Evolutionary conservation across 2,329 filamentous ascomycete species (phyloP).

Genomic region (Xylariales sp.): DNA sequence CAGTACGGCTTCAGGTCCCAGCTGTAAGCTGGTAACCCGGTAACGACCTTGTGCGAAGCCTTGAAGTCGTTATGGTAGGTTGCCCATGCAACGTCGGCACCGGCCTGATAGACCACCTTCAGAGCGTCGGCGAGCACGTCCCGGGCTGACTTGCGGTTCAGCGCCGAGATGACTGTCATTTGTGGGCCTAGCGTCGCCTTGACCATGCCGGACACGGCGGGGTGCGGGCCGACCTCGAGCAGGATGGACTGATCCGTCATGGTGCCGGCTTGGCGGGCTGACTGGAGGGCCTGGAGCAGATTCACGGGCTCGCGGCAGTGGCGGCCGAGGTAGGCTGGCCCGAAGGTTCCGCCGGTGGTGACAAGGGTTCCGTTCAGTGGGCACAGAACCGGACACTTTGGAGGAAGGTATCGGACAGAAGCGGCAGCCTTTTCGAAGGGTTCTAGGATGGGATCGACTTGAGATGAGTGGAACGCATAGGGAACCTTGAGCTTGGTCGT

Average conservation of each 20-base stretch:
- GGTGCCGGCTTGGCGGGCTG: conserved; percentile 7
- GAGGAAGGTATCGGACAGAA: background rate
- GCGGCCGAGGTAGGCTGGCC: conserved; percentile 12
- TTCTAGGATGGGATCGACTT: conserved; percentile 6
- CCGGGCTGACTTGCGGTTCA: too few species aligned
- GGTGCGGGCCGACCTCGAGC: conserved; percentile 15
- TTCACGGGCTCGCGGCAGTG: conserved; percentile 17
- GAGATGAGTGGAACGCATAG: conserved; percentile 7
- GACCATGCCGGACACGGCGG: too few species aligned
- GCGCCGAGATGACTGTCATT: too few species aligned
- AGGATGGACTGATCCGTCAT: conserved; percentile 19
- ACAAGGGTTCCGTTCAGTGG: background rate
- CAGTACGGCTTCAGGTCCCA: conserved; percentile 59
- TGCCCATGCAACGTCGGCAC: conserved; percentile 42
- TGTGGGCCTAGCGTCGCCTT: too few species aligned
- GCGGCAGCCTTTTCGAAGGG: background rate
- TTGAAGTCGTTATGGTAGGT: conserved; percentile 55
- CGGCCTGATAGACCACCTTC: conserved; percentile 41
- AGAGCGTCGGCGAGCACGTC: conserved; percentile 45
- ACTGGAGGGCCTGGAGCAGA: conserved; percentile 12
- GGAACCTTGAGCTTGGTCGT: conserved; percentile 5
- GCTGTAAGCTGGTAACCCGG: conserved; percentile 55
- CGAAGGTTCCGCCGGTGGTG: background rate
- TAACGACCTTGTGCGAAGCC: conserved; percentile 44
- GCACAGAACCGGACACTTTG: conserved; percentile 2